phyloP scores from a whole-genome alignment of 2,329 filamentous ascomycete species.

The Aspergillus eucalypticola region DNA sequence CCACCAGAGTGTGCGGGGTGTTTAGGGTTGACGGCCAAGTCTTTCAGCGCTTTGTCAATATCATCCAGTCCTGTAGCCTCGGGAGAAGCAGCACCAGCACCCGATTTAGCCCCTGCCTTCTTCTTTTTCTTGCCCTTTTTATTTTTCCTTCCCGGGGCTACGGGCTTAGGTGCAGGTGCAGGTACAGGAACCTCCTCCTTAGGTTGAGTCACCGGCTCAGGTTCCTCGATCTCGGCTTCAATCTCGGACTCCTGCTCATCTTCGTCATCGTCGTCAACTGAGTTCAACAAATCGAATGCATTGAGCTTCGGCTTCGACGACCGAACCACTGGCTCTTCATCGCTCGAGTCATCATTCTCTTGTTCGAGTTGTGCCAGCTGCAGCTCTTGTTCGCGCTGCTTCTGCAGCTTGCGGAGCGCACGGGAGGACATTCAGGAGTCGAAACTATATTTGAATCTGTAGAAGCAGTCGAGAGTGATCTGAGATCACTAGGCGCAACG shows the following conservation, averaged over 20 bases:
- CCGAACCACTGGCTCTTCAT: slow-evolving; percentile 40
- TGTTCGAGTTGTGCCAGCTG: slow-evolving; percentile 40
- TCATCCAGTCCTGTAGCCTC: slow-evolving; percentile 55
- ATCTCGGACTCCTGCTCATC: slow-evolving; percentile 39
- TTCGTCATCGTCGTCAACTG: slow-evolving; percentile 42
- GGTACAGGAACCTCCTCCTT: slow-evolving; percentile 22
- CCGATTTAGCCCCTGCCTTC: slow-evolving; percentile 51
- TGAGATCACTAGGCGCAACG: not conserved
- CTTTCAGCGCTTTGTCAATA: slow-evolving; percentile 65
- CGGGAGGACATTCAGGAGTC: slow-evolving; percentile 60
- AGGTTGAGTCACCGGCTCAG: slow-evolving; percentile 13
- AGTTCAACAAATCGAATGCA: slow-evolving; percentile 57
- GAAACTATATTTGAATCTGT: not conserved
- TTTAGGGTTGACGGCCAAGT: slow-evolving; percentile 52
- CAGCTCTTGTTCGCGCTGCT: slow-evolving; percentile 60
- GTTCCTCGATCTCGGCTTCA: slow-evolving; percentile 18
- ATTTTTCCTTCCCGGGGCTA: slow-evolving; percentile 32
- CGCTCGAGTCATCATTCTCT: slow-evolving; percentile 42
- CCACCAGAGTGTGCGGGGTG: slow-evolving; percentile 19
- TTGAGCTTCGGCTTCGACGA: slow-evolving; percentile 48
- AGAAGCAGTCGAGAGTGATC: not conserved
- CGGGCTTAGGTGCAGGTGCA: slow-evolving; percentile 16
- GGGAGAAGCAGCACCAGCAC: slow-evolving; percentile 26
- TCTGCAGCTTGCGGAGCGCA: slow-evolving; percentile 65
- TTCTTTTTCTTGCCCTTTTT: slow-evolving; percentile 64